Evolutionary conservation across 73 alveolate genomes (phyloP).

Genomic region (Stentor roeselii): DNA sequence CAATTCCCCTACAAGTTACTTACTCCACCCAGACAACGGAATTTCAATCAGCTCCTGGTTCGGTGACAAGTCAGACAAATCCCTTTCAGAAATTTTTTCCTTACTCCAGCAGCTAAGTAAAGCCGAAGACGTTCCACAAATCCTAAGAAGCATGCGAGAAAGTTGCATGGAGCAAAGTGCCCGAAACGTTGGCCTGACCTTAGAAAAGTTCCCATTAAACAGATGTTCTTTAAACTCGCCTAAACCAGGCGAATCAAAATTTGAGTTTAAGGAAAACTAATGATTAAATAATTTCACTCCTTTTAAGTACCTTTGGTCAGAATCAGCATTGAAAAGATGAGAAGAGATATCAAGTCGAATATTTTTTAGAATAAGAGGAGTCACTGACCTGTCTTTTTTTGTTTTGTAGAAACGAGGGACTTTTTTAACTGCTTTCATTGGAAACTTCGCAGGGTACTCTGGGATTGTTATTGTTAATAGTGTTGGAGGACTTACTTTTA

Average conservation of each 20-base stretch:
- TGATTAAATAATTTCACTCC: no score
- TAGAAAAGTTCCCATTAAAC: neutral
- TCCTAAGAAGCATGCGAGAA: neutral
- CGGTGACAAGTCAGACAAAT: slow-evolving; percentile 43
- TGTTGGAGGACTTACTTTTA: neutral
- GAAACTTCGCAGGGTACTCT: neutral
- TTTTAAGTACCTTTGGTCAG: neutral
- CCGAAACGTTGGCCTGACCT: neutral
- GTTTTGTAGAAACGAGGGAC: neutral
- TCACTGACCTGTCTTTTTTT: neutral
- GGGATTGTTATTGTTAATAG: neutral
- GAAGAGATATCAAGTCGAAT: neutral
- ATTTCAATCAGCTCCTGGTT: slow-evolving; percentile 60
- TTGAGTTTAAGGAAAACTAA: neutral
- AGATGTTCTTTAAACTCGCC: neutral
- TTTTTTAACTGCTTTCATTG: neutral
- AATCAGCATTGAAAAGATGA: neutral
- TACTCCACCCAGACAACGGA: slow-evolving; percentile 81
- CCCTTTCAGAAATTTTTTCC: slow-evolving; percentile 34
- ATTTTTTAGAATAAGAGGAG: neutral
- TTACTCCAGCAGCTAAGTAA: slow-evolving; percentile 20
- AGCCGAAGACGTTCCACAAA: slow-evolving; percentile 10
- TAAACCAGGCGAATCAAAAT: neutral
- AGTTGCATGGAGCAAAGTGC: neutral
- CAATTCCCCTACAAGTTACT: slow-evolving; percentile 78